phyloP scores from a whole-genome alignment of 495 filamentous ascomycete genomes.

The Daldinia childiae region DNA sequence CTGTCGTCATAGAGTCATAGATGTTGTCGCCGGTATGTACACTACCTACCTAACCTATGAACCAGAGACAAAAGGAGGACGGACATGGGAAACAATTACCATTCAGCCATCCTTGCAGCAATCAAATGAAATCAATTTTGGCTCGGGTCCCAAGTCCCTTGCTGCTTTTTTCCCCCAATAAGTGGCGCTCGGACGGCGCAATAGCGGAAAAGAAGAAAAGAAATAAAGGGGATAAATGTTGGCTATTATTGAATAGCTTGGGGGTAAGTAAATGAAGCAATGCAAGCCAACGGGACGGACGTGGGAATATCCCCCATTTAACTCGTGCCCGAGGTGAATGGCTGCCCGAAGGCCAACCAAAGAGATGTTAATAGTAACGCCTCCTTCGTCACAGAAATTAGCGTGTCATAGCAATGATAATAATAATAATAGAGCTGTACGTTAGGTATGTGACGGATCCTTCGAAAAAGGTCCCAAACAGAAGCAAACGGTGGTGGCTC shows the following conservation, averaged over 20 bases:
- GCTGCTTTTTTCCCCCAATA: constrained; percentile 3
- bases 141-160: constrained; percentile 19
- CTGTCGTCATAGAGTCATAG: constrained; percentile 24
- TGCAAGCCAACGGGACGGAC: constrained; percentile 37
- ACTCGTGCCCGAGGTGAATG: constrained; percentile 41
- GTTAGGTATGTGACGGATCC: constrained; percentile 26
- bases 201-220: constrained; percentile 17
- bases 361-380: constrained; percentile 12
- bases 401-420: constrained; percentile 23
- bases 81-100: constrained; percentile 20
- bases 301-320: constrained; percentile 31
- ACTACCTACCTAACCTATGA: no score
- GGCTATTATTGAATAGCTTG: constrained; percentile 30
- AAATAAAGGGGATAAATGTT: constrained; percentile 18
- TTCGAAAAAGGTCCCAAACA: not conserved
- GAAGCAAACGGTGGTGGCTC: constrained; percentile 23
- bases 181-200: constrained; percentile 30
- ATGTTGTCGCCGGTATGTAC: constrained; percentile 11
- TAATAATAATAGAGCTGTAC: no score
- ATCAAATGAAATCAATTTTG: constrained; percentile 13
- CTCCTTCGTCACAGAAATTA: constrained; percentile 34
- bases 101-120: constrained; percentile 8
- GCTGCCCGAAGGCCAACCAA: constrained; percentile 19
- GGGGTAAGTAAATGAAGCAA: constrained; percentile 36
- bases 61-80: constrained; percentile 14